A percentile compares a stretch with the other conserved stretches of the same genome.
phyloP scores from a whole-genome alignment of 176 grass and related monocot species.

The Cenchrus purpureus region DNA sequence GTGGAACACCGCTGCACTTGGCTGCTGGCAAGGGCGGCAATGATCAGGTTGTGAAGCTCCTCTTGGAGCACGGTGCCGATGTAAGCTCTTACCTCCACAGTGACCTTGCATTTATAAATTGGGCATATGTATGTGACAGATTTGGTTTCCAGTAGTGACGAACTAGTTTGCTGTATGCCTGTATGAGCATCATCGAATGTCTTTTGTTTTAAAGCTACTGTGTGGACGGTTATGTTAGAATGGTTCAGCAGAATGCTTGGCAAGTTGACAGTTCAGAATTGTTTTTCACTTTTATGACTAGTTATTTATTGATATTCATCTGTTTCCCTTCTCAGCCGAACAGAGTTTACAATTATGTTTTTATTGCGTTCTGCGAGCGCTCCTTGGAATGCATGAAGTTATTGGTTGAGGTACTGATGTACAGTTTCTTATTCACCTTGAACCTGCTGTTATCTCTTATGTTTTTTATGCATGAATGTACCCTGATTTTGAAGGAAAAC shows the following conservation, averaged over 20 bases:
- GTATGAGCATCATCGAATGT: no score
- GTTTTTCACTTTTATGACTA: neutral
- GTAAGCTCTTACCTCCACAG: conserved; percentile 26
- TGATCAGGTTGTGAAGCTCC: conserved; percentile 26
- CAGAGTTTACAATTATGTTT: conserved; percentile 10
- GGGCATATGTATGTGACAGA: no score
- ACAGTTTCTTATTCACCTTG: neutral
- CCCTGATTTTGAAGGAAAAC: no score
- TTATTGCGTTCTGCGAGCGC: conserved; percentile 24
- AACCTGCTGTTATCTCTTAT: no score
- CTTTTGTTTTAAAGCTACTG: no score
- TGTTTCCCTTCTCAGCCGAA: conserved; percentile 34
- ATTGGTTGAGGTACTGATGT: conserved; percentile 32
- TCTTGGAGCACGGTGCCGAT: conserved; percentile 50
- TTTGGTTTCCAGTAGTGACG: no score
- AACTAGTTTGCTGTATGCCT: no score
- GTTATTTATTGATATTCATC: neutral
- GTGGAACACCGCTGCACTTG: conserved; percentile 47
- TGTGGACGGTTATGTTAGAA: no score
- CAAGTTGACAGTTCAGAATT: no score
- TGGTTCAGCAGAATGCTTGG: no score
- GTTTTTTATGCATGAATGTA: no score
- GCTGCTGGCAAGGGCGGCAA: neutral
- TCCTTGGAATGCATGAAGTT: conserved; percentile 41
- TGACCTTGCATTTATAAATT: no score